Conservation (phyloP, 768 basidiomycete genomes). For the Tremella fuciformis region DNA sequence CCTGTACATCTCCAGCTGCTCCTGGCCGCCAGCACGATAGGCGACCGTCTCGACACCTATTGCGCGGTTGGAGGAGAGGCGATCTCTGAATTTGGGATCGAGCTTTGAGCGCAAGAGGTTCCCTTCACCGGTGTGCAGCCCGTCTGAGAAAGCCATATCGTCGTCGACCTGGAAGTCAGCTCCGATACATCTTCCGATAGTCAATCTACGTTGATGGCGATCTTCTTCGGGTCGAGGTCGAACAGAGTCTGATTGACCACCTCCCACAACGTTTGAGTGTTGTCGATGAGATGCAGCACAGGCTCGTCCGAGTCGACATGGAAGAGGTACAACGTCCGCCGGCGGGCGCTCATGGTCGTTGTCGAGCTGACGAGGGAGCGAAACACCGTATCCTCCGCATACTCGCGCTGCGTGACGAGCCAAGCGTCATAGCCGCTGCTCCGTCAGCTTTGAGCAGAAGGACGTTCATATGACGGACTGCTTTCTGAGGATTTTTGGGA, state of each 20-base stretch:
- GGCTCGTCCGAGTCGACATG: conserved; percentile 56
- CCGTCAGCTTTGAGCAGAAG: not conserved
- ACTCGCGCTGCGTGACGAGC: conserved; percentile 56
- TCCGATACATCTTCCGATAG: not conserved
- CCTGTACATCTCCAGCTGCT: conserved; percentile 56
- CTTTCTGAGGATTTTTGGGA: conserved; percentile 56
- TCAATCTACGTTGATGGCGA: conserved; percentile 57
- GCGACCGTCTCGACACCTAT: conserved; percentile 59
- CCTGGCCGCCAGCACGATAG: conserved; percentile 50
- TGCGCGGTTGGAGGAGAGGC: conserved; percentile 56
- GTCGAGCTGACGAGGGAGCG: conserved; percentile 57
- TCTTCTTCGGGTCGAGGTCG: conserved; percentile 53
- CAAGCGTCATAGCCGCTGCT: conserved; percentile 33
- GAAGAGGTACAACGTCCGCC: conserved; percentile 59
- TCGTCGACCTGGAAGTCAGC: conserved; percentile 24
- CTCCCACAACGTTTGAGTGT: conserved; percentile 58
- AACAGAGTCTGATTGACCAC: conserved; percentile 54
- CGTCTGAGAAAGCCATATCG: conserved; percentile 58
- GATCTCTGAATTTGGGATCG: conserved; percentile 54
- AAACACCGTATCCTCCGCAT: conserved; percentile 61
- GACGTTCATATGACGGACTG: conserved; percentile 51
- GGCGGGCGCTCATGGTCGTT: conserved; percentile 57
- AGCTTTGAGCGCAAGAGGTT: conserved; percentile 53
- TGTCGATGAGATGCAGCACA: conserved; percentile 58
- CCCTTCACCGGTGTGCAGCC: conserved; percentile 58